phyloP scores from a whole-genome alignment of 306 rosid genomes.

The Hippophae rhamnoides region DNA sequence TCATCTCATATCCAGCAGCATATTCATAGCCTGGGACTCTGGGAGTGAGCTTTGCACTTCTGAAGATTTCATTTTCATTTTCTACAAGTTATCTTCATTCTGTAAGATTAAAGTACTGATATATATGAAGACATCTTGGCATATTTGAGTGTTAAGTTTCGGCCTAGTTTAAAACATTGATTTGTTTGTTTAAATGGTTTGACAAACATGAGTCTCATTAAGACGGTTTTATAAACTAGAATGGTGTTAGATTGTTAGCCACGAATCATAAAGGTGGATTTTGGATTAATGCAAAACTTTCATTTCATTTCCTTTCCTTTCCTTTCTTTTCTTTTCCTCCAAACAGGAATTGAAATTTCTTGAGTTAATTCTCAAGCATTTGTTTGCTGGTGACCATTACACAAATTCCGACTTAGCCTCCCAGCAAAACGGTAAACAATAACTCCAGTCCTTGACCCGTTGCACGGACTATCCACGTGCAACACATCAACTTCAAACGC shows the following conservation, averaged over 20 bases:
- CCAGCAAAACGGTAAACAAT: slow-evolving; percentile 49
- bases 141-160: too few relatives aligned
- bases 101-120: background rate
- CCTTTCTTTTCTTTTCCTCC: too few relatives aligned
- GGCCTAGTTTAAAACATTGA: too few relatives aligned
- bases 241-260: too few relatives aligned
- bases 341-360: too few relatives aligned
- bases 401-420: slow-evolving; percentile 14
- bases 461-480: slow-evolving; percentile 39
- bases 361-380: background rate
- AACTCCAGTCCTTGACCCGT: slow-evolving; percentile 65
- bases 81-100: background rate
- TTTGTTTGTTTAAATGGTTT: too few relatives aligned
- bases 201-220: too few relatives aligned
- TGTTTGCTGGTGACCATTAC: background rate
- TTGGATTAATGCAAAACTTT: too few relatives aligned
- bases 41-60: background rate
- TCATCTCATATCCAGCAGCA: background rate
- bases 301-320: too few relatives aligned
- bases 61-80: background rate
- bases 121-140: too few relatives aligned
- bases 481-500: slow-evolving; percentile 47
- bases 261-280: too few relatives aligned
- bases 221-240: too few relatives aligned
- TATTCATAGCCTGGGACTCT: background rate